Conservation (phyloP, 176 grass and related monocot genomes). For the Dendrocalamus sinicus region DNA sequence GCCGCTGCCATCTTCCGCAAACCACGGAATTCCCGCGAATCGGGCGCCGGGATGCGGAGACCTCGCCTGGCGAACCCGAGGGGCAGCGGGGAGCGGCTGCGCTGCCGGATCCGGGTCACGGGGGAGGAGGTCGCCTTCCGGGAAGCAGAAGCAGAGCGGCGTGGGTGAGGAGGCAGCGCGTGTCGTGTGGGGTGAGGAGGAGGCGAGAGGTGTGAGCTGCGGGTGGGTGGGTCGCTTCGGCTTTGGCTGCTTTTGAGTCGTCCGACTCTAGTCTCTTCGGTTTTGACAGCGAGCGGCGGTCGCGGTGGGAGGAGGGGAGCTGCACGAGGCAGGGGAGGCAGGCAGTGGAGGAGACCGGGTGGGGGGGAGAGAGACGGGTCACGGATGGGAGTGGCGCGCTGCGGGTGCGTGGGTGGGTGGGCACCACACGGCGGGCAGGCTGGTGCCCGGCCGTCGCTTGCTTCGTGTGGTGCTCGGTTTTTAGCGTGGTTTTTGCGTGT, state of each 20-base stretch:
- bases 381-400: not conserved
- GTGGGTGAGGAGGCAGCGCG: not conserved
- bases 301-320: conserved; percentile 44
- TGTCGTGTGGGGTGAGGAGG: conserved; percentile 1
- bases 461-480: not conserved
- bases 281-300: conserved; percentile 58
- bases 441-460: not conserved
- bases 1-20: conserved; percentile 12
- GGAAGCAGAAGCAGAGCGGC: not conserved
- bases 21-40: not conserved
- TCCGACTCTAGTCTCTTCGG: not conserved
- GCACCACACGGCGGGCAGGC: not conserved
- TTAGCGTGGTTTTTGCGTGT: not conserved
- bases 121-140: not conserved
- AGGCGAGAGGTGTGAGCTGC: conserved; percentile 13
- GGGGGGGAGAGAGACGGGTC: conserved; percentile 33
- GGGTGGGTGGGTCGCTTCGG: conserved; percentile 4
- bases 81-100: not conserved
- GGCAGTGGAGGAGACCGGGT: not conserved
- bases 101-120: conserved; percentile 15
- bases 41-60: not conserved
- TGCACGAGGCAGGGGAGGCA: conserved; percentile 37
- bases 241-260: conserved; percentile 15
- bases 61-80: not conserved
- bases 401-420: not conserved